A percentile compares a stretch with the other conserved stretches of the same genome.
Evolutionary conservation across 1,139 yeast genomes (phyloP).

Genomic region (Meyerozyma sp.): DNA sequence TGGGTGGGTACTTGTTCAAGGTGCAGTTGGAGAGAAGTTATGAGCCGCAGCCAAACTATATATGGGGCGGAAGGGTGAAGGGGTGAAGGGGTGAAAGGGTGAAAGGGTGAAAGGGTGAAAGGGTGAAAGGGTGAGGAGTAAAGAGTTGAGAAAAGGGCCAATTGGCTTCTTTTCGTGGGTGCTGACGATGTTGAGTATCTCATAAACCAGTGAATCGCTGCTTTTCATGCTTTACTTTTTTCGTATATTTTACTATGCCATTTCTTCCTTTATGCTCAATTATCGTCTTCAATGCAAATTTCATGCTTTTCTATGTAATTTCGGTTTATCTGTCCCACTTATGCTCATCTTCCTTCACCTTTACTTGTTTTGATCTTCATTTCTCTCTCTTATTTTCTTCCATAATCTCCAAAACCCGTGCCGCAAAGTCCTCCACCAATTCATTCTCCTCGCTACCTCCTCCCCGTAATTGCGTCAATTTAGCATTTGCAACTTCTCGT

Average conservation of each 20-base stretch:
- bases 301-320: no score
- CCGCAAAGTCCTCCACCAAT: conserved; percentile 57
- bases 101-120: conserved; percentile 15
- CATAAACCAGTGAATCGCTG: no score
- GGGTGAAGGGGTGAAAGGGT: neutral
- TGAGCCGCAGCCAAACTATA: conserved; percentile 22
- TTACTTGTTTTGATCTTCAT: neutral
- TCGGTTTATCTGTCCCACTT: no score
- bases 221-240: no score
- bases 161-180: no score
- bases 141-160: neutral
- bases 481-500: conserved; percentile 52
- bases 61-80: conserved; percentile 20
- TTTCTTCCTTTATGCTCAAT: no score
- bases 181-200: no score
- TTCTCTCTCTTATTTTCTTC: neutral
- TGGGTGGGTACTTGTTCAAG: conserved; percentile 45
- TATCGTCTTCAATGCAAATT: no score
- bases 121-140: neutral
- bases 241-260: no score
- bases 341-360: no score
- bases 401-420: conserved; percentile 11
- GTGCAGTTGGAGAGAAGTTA: conserved; percentile 16
- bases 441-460: conserved; percentile 65
- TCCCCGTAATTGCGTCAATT: conserved; percentile 51